Base-by-base conservation (phyloP, 2,329 filamentous ascomycete species). In the Dactylellina sp. region DNA sequence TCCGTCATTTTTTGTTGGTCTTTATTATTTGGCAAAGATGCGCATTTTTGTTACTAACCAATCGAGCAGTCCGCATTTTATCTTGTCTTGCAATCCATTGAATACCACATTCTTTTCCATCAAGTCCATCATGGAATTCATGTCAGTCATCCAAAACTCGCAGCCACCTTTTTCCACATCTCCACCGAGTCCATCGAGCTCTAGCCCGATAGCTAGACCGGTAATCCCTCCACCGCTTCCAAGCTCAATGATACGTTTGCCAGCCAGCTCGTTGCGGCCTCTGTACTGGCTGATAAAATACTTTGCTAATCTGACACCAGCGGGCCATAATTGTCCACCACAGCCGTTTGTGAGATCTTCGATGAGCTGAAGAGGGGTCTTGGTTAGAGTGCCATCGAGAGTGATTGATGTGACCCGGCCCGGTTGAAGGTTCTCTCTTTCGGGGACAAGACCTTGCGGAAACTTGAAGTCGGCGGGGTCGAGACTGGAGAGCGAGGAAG, bases 251-350 rank as follows among this genome's bases (percentile, higher is more conserved):
- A 78, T 76, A 39, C 78, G 74, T 42, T 78, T 79, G 12, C 77
- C 72, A 44, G 46, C 68, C 14, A 79, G 55, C 18, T 37, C 60
- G 42, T 66, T 40, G 7, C 40, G 75, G 39, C 61, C 63, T 39
- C 63, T 62, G 39, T 78, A 78, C 22, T 74, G 64, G 59, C 89
- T 87, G 71, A 98, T 84, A 85, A 98, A 86, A 80, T 98, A 96
- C 81, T 90, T 92, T 18, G 91, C 87, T 60, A 99, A 84, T 14
- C 95, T 87, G 88, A 96, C 91, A 9, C 95, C 95, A 0, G 94
- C 94, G 1, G 93, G 94, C 95, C 95, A 98, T 9, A 96, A 86
- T 82, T 96, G 91, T 1, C 95, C 95, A 53, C 95, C 95, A 81
- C 95, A 98, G 74, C 95, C 95, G 76, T 91, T 88, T 66, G 87